A percentile compares a stretch with the other conserved stretches of the same genome.
phyloP scores from a whole-genome alignment of 169 alveolate species.

The Eimeria maxima region DNA sequence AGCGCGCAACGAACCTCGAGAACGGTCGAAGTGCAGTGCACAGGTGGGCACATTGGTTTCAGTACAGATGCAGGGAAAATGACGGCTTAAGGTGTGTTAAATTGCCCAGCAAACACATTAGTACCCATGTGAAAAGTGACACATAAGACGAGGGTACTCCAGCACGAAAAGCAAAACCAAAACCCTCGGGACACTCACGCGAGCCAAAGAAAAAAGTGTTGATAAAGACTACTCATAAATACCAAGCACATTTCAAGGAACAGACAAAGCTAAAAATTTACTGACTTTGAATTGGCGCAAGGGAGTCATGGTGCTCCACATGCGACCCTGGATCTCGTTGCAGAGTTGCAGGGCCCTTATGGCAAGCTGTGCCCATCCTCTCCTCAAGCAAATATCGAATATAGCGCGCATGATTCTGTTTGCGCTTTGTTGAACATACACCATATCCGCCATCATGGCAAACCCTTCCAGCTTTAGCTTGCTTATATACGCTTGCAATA shows the following conservation, averaged over 20 bases:
- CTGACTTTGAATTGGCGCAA: constrained; percentile 98
- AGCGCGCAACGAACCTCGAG: neutral
- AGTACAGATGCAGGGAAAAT: neutral
- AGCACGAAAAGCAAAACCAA: neutral
- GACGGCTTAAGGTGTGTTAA: neutral
- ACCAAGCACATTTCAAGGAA: neutral
- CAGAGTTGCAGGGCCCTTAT: constrained; percentile 94
- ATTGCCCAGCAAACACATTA: neutral
- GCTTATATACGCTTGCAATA: constrained; percentile 98
- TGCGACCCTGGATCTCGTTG: constrained; percentile 98
- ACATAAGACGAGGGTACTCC: neutral
- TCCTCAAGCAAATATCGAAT: constrained; percentile 96
- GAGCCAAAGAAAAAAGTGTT: neutral
- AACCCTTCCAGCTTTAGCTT: constrained; percentile 98
- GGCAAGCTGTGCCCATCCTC: constrained; percentile 97
- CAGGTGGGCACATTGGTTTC: neutral
- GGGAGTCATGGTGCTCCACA: constrained; percentile 99
- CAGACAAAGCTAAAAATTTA: constrained; percentile 67
- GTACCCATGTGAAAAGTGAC: neutral
- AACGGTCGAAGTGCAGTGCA: neutral
- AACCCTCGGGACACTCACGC: neutral
- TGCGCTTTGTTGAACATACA: constrained; percentile 98
- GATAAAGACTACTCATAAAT: neutral
- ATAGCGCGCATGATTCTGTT: constrained; percentile 99
- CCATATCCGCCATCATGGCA: constrained; percentile 99